Conservation (phyloP, 1,139 yeast species). For the Magnusiomyces tetraspermus region DNA sequence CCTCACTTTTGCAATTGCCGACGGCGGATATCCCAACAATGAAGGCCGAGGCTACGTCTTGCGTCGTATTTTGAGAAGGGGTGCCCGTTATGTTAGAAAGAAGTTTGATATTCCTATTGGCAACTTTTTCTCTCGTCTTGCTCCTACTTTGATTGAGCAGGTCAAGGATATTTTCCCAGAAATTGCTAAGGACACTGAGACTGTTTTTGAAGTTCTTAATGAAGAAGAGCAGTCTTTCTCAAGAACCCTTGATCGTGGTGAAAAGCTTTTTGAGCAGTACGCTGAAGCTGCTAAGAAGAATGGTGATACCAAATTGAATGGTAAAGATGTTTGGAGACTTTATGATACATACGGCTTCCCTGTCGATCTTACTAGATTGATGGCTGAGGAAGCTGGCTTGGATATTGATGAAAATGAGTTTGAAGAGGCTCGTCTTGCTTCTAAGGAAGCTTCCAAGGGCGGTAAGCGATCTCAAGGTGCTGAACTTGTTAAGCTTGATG, state of each 20-base stretch:
- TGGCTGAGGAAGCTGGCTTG: conserved; percentile 98
- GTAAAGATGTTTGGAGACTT: conserved; percentile 95
- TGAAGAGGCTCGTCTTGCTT: conserved; percentile 77
- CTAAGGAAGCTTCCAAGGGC: conserved; percentile 93
- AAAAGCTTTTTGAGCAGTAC: conserved; percentile 87
- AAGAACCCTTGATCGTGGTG: conserved; percentile 95
- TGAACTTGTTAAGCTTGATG: conserved; percentile 69
- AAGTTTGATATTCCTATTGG: conserved; percentile 95
- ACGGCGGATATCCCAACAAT: conserved; percentile 98
- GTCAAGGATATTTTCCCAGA: conserved; percentile 89
- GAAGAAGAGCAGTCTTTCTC: conserved; percentile 95
- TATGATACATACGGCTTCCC: conserved; percentile 99
- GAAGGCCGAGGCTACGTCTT: conserved; percentile 98
- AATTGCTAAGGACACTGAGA: conserved; percentile 56
- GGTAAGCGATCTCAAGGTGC: conserved; percentile 51
- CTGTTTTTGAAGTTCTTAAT: conserved; percentile 79
- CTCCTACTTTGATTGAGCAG: conserved; percentile 87
- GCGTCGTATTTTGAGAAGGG: conserved; percentile 95
- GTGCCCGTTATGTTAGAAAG: conserved; percentile 93
- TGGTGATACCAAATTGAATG: conserved; percentile 68
- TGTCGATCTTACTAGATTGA: conserved; percentile 89
- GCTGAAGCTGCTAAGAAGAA: conserved; percentile 73
- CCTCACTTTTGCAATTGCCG: conserved; percentile 88
- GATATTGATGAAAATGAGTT: conserved; percentile 86
- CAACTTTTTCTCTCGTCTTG: conserved; percentile 66